Conservation (phyloP, 495 filamentous ascomycete genomes). For the Neurospora hispaniola region DNA sequence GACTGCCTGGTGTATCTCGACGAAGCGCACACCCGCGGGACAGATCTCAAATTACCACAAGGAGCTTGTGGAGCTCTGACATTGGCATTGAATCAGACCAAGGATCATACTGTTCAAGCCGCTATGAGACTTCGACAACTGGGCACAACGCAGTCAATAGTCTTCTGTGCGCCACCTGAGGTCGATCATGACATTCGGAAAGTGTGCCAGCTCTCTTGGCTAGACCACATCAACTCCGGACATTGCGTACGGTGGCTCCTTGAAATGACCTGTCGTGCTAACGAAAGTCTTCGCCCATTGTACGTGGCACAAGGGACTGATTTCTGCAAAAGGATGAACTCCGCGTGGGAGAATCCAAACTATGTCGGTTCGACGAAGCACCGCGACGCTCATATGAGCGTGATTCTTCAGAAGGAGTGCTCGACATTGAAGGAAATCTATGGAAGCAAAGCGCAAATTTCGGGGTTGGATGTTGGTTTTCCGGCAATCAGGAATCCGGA, state of each 20-base stretch:
- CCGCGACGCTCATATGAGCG: background rate
- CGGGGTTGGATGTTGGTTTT: background rate
- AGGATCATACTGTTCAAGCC: slow-evolving; percentile 39
- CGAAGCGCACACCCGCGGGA: slow-evolving; percentile 39
- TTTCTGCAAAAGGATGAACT: slow-evolving; percentile 32
- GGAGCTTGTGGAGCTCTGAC: slow-evolving; percentile 34
- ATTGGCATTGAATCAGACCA: slow-evolving; percentile 33
- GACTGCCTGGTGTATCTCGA: slow-evolving; percentile 37
- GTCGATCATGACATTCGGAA: slow-evolving; percentile 36
- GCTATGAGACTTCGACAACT: slow-evolving; percentile 20
- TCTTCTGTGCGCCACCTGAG: slow-evolving; percentile 27
- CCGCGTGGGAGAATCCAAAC: background rate
- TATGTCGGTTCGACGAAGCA: background rate
- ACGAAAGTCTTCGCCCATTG: slow-evolving; percentile 41
- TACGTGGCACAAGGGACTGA: slow-evolving; percentile 45
- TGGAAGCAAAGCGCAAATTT: background rate
- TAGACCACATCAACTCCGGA: slow-evolving; percentile 23
- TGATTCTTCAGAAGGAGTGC: background rate
- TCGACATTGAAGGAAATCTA: background rate
- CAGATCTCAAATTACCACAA: slow-evolving; percentile 34
- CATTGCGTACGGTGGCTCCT: slow-evolving; percentile 49
- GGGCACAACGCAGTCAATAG: slow-evolving; percentile 18
- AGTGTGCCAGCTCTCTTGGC: slow-evolving; percentile 11
- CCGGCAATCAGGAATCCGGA: background rate
- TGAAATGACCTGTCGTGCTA: slow-evolving; percentile 45